Evolutionary conservation across 1,284 basidiomycete genomes (phyloP).

Genomic region (Moniliella sp.): DNA sequence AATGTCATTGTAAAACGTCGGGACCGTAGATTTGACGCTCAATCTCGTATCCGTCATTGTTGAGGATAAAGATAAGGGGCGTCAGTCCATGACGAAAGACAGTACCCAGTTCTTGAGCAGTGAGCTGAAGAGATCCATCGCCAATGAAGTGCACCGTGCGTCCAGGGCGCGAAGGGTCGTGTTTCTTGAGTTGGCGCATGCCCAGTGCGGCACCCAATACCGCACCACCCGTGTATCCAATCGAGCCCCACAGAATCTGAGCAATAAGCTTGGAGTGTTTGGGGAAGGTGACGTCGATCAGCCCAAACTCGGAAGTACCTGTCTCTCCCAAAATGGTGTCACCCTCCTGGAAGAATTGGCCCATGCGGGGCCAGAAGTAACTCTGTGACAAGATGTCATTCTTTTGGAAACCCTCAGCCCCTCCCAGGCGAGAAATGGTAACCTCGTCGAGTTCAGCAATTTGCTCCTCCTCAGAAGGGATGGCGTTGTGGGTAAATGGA

Average conservation of each 20-base stretch:
- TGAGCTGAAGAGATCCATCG: slow-evolving; percentile 39
- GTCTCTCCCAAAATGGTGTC: slow-evolving; percentile 24
- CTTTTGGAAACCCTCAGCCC: too few species aligned
- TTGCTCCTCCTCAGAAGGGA: slow-evolving; percentile 6
- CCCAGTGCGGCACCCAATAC: slow-evolving; percentile 53
- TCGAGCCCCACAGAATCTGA: slow-evolving; percentile 56
- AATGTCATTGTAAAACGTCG: slow-evolving; percentile 34
- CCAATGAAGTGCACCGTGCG: slow-evolving; percentile 69
- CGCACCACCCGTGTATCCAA: slow-evolving; percentile 61
- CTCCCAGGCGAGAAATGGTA: too few species aligned
- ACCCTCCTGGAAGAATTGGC: slow-evolving; percentile 48
- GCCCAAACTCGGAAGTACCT: slow-evolving; percentile 16
- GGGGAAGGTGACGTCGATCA: slow-evolving; percentile 10
- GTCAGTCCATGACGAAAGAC: slow-evolving; percentile 50
- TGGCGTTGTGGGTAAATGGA: slow-evolving; percentile 6
- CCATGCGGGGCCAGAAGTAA: slow-evolving; percentile 60
- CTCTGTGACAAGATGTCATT: slow-evolving; percentile 30
- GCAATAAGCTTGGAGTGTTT: slow-evolving; percentile 24
- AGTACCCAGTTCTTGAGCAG: slow-evolving; percentile 45
- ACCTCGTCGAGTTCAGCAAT: too few species aligned
- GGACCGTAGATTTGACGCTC: slow-evolving; percentile 58
- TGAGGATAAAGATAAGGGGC: slow-evolving; percentile 63
- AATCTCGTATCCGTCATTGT: slow-evolving; percentile 59
- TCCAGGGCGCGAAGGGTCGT: too few species aligned
- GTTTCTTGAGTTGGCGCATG: slow-evolving; percentile 43